These are phyloP conservation scores for Tetracladium maxilliforme DNA, from an alignment of 2,329 filamentous ascomycete genomes.

Conservation along the genomic window DNA sequence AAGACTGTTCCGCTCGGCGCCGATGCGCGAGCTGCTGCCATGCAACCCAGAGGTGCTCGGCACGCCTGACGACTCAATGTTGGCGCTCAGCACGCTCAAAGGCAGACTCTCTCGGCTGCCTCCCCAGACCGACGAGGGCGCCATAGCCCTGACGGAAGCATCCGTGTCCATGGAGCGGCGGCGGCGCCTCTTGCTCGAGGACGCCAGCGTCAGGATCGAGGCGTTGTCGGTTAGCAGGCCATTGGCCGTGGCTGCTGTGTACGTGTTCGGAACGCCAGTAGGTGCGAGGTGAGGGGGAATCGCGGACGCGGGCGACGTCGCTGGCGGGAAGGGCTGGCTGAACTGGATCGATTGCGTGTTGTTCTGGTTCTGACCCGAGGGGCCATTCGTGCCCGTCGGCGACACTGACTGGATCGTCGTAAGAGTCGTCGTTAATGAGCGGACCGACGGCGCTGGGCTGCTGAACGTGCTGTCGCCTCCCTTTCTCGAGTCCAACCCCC, in stretches of 20 bases:
- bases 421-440: conserved; percentile 68
- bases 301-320: conserved; percentile 50
- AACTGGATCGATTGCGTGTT: conserved; percentile 41
- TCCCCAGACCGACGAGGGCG: conserved; percentile 69
- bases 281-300: conserved; percentile 57
- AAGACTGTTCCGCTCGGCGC: conserved; percentile 58
- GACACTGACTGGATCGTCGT: conserved; percentile 71
- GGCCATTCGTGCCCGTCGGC: conserved; percentile 20
- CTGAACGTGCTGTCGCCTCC: conserved; percentile 69
- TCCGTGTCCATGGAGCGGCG: conserved; percentile 74
- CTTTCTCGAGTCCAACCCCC: conserved; percentile 48
- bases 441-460: conserved; percentile 66
- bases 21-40: conserved; percentile 26
- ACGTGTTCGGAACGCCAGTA: conserved; percentile 48
- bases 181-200: conserved; percentile 64
- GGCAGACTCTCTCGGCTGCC: conserved; percentile 70
- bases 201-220: conserved; percentile 72
- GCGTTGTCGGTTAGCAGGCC: conserved; percentile 74
- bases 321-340: conserved; percentile 50
- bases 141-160: conserved; percentile 71
- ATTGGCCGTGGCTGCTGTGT: conserved; percentile 66
- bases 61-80: conserved; percentile 34
- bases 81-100: conserved; percentile 62
- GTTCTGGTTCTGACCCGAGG: conserved; percentile 10
- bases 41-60: conserved; percentile 36